Evolutionary conservation across 495 filamentous ascomycete species (phyloP), one percentile per base, ranked within the genome.

Genomic region (Daldinia childiae): DNA sequence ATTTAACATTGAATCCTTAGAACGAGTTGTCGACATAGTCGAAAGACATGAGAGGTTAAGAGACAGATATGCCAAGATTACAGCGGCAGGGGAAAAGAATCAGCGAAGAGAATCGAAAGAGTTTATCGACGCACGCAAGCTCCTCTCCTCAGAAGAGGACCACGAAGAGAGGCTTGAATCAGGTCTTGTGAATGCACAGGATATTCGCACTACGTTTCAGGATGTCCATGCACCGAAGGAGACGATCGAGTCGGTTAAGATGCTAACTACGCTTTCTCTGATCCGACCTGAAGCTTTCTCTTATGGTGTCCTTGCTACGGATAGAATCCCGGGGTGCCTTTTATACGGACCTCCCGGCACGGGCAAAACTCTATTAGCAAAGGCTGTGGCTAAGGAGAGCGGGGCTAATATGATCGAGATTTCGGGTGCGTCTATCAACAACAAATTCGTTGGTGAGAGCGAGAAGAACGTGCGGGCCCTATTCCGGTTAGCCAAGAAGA

Each of bases 401-500:
- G 93, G 94, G 24, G 94, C 94, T 0, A 95, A 92, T 27, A 92
- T 88, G 72, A 83, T 89, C 56, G 85, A 88, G 74, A 80, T 89
- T 48, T 82, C 80, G 50, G 86, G 83, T 0, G 84, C 86, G 8
- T 90, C 93, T 69, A 89, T 99, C 69, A 94, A 95, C 77, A 93
- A 98, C 78, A 98, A 94, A 90, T 99, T 91, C 74, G 92, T 98
- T 7, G 95, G 95, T 34, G 93, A 98, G 80, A 91, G 91, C 55
- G 95, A 99, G 83, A 98, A 98, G 87, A 98, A 97, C 77, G 92
- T 99, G 65, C 90, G 90, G 45, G 95, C 95, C 0, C 90, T 99
- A 38, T 99, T 99, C 82, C 89, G 87, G 1, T 83, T 99, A 0
- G 96, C 95, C 2, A 91, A 92, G 79, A 98, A 97, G 77, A 87